A percentile compares a stretch with the other conserved stretches of the same genome.
phyloP scores from a whole-genome alignment of 176 grass and related monocot genomes.

The Aechmea fasciata region DNA sequence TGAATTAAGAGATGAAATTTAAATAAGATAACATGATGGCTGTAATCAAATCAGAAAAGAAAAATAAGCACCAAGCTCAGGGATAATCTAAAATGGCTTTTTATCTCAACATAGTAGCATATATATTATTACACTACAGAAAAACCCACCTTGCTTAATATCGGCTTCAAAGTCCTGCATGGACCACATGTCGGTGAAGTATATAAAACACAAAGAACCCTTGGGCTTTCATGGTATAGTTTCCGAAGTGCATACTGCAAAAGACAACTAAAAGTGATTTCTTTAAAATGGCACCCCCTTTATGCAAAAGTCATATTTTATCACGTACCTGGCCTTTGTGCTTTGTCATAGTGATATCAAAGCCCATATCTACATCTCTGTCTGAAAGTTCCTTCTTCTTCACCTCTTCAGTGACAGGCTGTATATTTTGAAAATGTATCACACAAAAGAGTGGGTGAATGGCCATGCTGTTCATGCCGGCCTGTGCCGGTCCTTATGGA shows the following conservation, averaged over 20 bases:
- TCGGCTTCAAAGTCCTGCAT: conserved; percentile 97
- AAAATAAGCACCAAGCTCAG: background rate
- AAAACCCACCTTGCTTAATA: conserved; percentile 77
- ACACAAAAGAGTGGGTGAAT: conserved; percentile 7
- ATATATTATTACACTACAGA: background rate
- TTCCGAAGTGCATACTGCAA: conserved; percentile 90
- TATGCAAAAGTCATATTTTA: background rate
- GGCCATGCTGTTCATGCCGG: too few species aligned
- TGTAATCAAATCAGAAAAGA: conserved; percentile 17
- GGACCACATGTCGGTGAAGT: conserved; percentile 97
- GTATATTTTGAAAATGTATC: conserved; percentile 17
- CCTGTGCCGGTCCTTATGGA: too few species aligned
- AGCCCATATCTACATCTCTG: conserved; percentile 84
- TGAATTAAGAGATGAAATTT: too few species aligned
- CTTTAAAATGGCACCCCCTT: background rate
- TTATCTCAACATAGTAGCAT: background rate
- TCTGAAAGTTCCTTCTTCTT: conserved; percentile 70
- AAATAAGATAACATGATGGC: background rate
- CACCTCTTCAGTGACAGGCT: conserved; percentile 68
- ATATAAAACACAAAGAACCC: conserved; percentile 83
- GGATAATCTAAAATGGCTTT: background rate
- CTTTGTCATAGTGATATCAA: conserved; percentile 71
- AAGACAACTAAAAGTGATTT: conserved; percentile 10
- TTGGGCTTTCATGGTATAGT: conserved; percentile 90
- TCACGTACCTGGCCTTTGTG: conserved; percentile 81